Percentiles rank a stretch among this genome's conserved stretches.
Conservation (phyloP, 2,329 filamentous ascomycete species). For the Alternaria dauci region DNA sequence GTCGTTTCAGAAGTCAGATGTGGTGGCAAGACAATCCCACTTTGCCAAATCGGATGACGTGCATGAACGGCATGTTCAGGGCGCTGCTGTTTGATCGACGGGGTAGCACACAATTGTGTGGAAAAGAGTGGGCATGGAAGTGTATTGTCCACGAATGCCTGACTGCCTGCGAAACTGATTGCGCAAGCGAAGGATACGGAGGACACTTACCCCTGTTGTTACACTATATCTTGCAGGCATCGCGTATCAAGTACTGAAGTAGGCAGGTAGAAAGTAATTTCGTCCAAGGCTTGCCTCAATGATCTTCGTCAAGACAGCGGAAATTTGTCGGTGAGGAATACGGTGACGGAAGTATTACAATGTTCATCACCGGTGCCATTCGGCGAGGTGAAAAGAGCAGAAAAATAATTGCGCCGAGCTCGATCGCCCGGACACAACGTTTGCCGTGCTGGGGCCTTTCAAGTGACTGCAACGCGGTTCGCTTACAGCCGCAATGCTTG, state of each 20-base stretch:
- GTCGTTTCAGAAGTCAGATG: conserved; percentile 17
- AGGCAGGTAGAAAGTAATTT: background rate
- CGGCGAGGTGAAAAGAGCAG: background rate
- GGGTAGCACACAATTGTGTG: conserved; percentile 12
- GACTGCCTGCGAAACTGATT: conserved; percentile 15
- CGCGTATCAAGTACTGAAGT: background rate
- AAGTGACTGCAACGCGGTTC: conserved; percentile 7
- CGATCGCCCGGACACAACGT: conserved; percentile 3
- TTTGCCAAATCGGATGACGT: conserved; percentile 13
- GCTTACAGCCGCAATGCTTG: conserved; percentile 13
- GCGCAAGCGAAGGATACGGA: conserved; percentile 12
- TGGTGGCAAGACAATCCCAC: conserved; percentile 9
- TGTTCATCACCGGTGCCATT: background rate
- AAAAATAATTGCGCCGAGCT: conserved; percentile 11
- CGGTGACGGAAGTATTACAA: background rate
- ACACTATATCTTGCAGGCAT: background rate
- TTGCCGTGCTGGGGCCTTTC: conserved; percentile 8
- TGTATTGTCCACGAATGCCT: conserved; percentile 15
- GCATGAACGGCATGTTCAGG: conserved; percentile 19
- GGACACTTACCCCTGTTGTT: conserved; percentile 3
- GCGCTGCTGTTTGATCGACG: conserved; percentile 16
- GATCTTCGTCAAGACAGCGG: background rate
- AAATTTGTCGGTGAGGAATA: conserved; percentile 7
- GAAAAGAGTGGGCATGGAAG: conserved; percentile 5
- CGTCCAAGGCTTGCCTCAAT: background rate